Evolutionary conservation across 2,329 filamentous ascomycete genomes (phyloP), one percentile per base, ranked within the genome.

Genomic region (Trichophyton schoenleinii): DNA sequence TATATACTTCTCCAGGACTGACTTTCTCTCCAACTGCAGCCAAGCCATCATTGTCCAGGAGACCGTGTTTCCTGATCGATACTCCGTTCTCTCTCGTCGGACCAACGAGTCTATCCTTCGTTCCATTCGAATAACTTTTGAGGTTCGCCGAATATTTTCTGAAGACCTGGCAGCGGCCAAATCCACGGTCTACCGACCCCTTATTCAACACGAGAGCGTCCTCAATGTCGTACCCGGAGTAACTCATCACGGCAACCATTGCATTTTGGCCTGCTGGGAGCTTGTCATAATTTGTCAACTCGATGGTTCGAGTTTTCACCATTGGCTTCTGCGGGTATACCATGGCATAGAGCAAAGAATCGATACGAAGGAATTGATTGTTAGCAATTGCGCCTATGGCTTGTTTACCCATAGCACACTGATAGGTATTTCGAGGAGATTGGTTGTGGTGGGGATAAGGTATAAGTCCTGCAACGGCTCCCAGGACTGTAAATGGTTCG

Each of bases 361-460:
- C 94, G 72, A 99, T 96, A 61, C 94, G 87, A 69, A 92, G 89
- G 77, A 96, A 96, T 73, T 99, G 94, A 71, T 99, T 99, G 71
- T 96, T 95, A 15, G 92, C 94, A 71, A 99, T 97, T 38, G 92
- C 91, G 38, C 94, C 94, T 72, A 99, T 97, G 44, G 94, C 94
- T 87, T 99, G 94, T 78, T 99, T 99, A 83, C 94, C 94, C 94
- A 99, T 99, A 76, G 94, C 94, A 77, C 92, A 96, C 80, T 97
- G 92, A 71, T 99, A 99, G 0, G 94, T 99, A 72, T 99, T 99
- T 81, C 94, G 83, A 8, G 94, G 94, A 15, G 95, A 99, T 74
- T 99, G 94, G 75, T 99, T 99, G 79, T 99, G 94, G 73, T 99
- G 94, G 7, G 94, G 94, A 70, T 97, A 99, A 3, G 94, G 94